phyloP scores from a whole-genome alignment of 371 early-diverging fungal genomes.

The Mortierella sp. region DNA sequence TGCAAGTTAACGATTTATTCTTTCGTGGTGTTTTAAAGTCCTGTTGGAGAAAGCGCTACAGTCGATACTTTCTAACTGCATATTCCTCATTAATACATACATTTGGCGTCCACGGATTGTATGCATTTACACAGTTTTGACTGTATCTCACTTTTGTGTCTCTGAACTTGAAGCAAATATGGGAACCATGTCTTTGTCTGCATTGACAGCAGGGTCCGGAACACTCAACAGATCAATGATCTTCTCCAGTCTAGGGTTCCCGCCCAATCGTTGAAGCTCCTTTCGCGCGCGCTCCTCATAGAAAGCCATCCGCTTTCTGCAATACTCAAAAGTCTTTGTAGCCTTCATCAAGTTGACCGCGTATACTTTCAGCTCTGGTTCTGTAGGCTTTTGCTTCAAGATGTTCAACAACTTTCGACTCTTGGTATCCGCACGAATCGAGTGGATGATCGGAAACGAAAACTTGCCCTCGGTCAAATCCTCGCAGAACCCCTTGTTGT shows the following conservation, averaged over 20 bases:
- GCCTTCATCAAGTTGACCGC: constrained; percentile 84
- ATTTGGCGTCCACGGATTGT: too few relatives aligned
- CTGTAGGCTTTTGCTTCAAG: constrained; percentile 83
- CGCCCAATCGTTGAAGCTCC: constrained; percentile 77
- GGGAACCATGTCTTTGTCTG: constrained; percentile 22
- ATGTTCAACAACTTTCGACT: constrained; percentile 60
- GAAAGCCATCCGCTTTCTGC: constrained; percentile 62
- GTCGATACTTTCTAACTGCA: too few relatives aligned
- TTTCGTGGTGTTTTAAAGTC: too few relatives aligned
- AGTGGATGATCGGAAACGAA: constrained; percentile 93
- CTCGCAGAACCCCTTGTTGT: constrained; percentile 96
- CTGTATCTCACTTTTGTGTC: not conserved
- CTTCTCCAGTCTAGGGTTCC: constrained; percentile 73
- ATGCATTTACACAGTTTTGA: too few relatives aligned
- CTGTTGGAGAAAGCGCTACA: too few relatives aligned
- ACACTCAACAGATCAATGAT: constrained; percentile 61
- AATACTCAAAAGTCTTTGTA: constrained; percentile 84
- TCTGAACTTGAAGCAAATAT: constrained; percentile 5
- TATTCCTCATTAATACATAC: too few relatives aligned
- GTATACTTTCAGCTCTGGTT: constrained; percentile 85
- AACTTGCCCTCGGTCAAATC: constrained; percentile 98
- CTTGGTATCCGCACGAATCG: constrained; percentile 61
- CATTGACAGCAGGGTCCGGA: constrained; percentile 19
- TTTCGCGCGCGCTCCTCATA: constrained; percentile 71
- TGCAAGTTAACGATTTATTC: too few relatives aligned